Evolutionary conservation across 768 basidiomycete species (phyloP).

Genomic region (Obba rivulosa): DNA sequence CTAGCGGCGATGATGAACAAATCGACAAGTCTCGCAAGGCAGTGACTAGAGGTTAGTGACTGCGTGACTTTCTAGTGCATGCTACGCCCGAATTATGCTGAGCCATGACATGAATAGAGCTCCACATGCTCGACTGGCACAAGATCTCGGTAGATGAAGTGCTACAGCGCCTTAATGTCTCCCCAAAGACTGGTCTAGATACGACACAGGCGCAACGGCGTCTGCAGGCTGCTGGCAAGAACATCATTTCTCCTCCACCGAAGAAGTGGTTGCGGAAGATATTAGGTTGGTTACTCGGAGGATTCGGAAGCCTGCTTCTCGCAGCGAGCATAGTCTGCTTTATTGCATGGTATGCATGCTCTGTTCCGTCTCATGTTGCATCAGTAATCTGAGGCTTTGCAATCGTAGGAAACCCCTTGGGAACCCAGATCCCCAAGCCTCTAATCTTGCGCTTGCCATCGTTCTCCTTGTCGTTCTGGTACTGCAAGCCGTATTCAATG

Average conservation of each 20-base stretch:
- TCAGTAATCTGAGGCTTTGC: background rate
- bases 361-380: too few species aligned
- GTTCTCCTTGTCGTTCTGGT: conserved; percentile 42
- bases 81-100: too few species aligned
- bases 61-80: too few species aligned
- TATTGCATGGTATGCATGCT: conserved; percentile 39
- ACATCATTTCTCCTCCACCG: conserved; percentile 45
- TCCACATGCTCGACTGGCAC: conserved; percentile 1
- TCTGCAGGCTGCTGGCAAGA: conserved; percentile 40
- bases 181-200: conserved; percentile 44
- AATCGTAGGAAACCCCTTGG: conserved; percentile 52
- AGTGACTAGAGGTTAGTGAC: too few species aligned
- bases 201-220: conserved; percentile 40
- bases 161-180: conserved; percentile 9
- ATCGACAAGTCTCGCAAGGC: too few species aligned
- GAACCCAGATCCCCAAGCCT: conserved; percentile 42
- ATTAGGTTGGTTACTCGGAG: conserved; percentile 23
- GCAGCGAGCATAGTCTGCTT: conserved; percentile 49
- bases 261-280: conserved; percentile 39
- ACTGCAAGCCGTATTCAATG: conserved; percentile 44
- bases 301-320: conserved; percentile 41
- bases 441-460: conserved; percentile 55
- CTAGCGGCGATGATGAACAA: too few species aligned
- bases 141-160: too few species aligned
- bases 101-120: background rate